These are phyloP conservation scores for Withania somnifera DNA, from an alignment of 305 asterid species.

Conservation along the genomic window DNA sequence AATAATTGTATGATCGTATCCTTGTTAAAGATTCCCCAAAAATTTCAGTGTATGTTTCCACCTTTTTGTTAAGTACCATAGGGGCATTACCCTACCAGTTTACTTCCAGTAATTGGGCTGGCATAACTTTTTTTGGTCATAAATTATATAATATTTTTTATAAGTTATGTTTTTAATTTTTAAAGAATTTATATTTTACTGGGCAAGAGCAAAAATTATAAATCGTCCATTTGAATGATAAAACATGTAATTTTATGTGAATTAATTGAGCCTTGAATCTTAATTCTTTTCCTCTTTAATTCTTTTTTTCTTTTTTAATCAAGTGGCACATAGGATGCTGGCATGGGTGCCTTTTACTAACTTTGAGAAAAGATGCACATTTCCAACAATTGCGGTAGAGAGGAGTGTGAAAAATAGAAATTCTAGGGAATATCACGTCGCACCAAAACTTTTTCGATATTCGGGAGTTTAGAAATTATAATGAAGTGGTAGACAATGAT, in stretches of 20 bases:
- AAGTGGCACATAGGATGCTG: slow-evolving; percentile 9
- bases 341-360: slow-evolving; percentile 12
- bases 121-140: neutral
- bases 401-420: neutral
- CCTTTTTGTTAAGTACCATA: slow-evolving; percentile 8
- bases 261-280: neutral
- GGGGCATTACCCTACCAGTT: slow-evolving; percentile 27
- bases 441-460: slow-evolving; percentile 7
- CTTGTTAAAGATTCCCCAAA: slow-evolving; percentile 5
- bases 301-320: neutral
- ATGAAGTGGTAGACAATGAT: slow-evolving; percentile 7
- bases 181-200: no score
- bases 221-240: no score
- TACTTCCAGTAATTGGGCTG: slow-evolving; percentile 19
- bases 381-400: slow-evolving; percentile 10
- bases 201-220: no score
- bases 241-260: no score
- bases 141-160: no score
- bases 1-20: neutral
- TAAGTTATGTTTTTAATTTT: no score
- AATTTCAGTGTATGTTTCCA: neutral
- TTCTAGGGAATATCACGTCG: slow-evolving; percentile 10
- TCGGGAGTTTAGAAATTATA: slow-evolving; percentile 3
- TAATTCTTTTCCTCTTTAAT: neutral
- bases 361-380: slow-evolving; percentile 5